Evolutionary conservation across 805 yeast species (phyloP).

Genomic region (Ogataea wickerhamii): DNA sequence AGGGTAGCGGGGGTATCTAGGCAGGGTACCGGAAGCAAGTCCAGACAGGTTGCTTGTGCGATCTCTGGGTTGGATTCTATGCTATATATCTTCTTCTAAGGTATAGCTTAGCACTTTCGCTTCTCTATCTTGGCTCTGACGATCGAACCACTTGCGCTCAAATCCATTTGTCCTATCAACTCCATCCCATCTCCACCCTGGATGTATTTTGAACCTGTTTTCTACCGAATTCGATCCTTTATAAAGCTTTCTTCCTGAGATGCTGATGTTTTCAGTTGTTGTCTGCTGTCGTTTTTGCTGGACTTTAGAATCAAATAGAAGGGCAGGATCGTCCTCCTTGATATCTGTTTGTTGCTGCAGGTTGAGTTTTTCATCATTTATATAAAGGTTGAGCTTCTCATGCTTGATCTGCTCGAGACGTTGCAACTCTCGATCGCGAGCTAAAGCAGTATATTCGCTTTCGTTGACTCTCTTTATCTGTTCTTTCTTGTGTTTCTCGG

Average conservation of each 20-base stretch:
- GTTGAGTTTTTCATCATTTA: slow-evolving; percentile 39
- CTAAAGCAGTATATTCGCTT: slow-evolving; percentile 39
- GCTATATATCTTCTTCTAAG: slow-evolving; percentile 37
- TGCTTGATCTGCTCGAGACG: slow-evolving; percentile 26
- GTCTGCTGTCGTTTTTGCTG: slow-evolving; percentile 18
- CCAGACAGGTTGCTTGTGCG: no score
- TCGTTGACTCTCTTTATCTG: slow-evolving; percentile 30
- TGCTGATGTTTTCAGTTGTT: slow-evolving; percentile 21
- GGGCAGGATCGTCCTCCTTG: slow-evolving; percentile 64
- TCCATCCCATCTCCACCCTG: slow-evolving; percentile 91
- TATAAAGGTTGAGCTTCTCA: slow-evolving; percentile 30
- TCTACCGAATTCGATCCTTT: slow-evolving; percentile 47
- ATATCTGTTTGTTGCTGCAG: slow-evolving; percentile 30
- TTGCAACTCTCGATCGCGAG: slow-evolving; percentile 34
- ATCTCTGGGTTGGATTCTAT: no score
- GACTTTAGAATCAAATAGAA: slow-evolving; percentile 37
- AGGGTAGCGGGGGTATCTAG: no score
- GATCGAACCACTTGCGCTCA: slow-evolving; percentile 58
- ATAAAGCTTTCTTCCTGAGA: slow-evolving; percentile 54
- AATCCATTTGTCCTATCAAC: slow-evolving; percentile 87
- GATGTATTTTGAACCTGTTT: slow-evolving; percentile 71
- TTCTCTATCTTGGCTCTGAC: slow-evolving; percentile 35
- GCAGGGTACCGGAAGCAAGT: no score
- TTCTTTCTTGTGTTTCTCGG: slow-evolving; percentile 18
- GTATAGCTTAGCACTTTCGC: slow-evolving; percentile 32